Evolutionary conservation across 768 basidiomycete genomes (phyloP).

Genomic region (Boletus rubroflammeus): DNA sequence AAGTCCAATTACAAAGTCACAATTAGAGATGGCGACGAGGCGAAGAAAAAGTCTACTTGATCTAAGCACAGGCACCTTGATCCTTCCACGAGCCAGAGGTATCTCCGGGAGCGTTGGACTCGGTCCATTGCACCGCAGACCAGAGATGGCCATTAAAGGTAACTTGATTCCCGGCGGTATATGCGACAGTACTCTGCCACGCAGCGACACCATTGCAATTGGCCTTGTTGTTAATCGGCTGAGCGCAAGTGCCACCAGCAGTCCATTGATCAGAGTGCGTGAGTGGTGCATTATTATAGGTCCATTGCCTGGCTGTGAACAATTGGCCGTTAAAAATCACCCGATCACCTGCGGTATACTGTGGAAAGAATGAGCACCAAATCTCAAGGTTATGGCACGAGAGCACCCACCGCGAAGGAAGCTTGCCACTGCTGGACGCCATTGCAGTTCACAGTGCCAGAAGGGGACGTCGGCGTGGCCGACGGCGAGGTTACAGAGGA

Average conservation of each 20-base stretch:
- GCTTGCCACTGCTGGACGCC: conserved; percentile 23
- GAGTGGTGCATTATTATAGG: conserved; percentile 18
- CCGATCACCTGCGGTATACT: conserved; percentile 25
- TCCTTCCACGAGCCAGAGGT: conserved; percentile 27
- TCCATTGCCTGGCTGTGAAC: conserved; percentile 28
- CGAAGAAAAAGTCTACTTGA: too few species aligned
- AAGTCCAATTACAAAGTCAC: neutral
- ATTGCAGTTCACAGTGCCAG: conserved; percentile 9
- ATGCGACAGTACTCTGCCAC: conserved; percentile 19
- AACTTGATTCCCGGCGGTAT: conserved; percentile 14
- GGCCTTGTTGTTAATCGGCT: conserved; percentile 23
- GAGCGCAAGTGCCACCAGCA: conserved; percentile 4
- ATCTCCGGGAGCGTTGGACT: conserved; percentile 23
- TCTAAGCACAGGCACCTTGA: conserved; percentile 18
- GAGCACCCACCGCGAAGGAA: conserved; percentile 16
- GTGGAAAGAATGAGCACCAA: neutral
- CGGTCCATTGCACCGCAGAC: conserved; percentile 24
- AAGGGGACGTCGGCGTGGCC: neutral
- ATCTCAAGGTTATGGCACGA: fast-evolving
- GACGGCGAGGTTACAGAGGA: neutral
- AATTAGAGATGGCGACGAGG: neutral
- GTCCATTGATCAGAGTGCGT: conserved; percentile 19
- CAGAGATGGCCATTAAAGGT: conserved; percentile 18
- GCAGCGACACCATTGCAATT: conserved; percentile 19
- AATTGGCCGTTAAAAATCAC: conserved; percentile 23